These are phyloP conservation scores for Gaeumannomyces sp. DNA, from an alignment of 2,329 filamentous ascomycete genomes.

Conservation along the genomic window DNA sequence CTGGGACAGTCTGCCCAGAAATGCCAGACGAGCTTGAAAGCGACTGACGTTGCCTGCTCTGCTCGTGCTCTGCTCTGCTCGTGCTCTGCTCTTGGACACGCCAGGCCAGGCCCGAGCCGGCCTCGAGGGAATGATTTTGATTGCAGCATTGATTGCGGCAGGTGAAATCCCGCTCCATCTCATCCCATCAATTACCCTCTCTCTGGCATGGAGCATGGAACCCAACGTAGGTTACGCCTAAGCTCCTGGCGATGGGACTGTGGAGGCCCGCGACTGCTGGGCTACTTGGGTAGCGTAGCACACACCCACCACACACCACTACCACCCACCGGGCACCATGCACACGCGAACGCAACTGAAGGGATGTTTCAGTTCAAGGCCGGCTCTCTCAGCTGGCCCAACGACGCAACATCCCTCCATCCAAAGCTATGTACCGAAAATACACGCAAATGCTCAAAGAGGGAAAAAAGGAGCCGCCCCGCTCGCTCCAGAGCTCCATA, in stretches of 20 bases:
- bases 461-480: too few relatives aligned
- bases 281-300: neutral
- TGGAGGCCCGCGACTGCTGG: neutral
- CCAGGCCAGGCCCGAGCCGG: too few relatives aligned
- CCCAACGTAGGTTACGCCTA: too few relatives aligned
- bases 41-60: neutral
- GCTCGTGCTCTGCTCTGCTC: neutral
- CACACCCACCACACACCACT: neutral
- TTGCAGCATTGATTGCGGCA: too few relatives aligned
- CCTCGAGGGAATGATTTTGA: too few relatives aligned
- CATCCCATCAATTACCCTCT: too few relatives aligned
- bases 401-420: neutral
- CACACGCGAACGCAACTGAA: too few relatives aligned
- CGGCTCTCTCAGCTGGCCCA: neutral
- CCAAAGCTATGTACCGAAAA: neutral
- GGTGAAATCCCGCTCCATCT: too few relatives aligned
- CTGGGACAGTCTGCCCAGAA: too few relatives aligned
- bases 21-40: neutral
- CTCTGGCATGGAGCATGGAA: too few relatives aligned
- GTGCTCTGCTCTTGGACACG: neutral
- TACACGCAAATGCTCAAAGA: neutral
- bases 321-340: neutral
- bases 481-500: neutral
- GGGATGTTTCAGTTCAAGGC: neutral
- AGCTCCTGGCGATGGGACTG: neutral